phyloP scores from a whole-genome alignment of 179 eudicot genomes.

The Pouteria campechiana region DNA sequence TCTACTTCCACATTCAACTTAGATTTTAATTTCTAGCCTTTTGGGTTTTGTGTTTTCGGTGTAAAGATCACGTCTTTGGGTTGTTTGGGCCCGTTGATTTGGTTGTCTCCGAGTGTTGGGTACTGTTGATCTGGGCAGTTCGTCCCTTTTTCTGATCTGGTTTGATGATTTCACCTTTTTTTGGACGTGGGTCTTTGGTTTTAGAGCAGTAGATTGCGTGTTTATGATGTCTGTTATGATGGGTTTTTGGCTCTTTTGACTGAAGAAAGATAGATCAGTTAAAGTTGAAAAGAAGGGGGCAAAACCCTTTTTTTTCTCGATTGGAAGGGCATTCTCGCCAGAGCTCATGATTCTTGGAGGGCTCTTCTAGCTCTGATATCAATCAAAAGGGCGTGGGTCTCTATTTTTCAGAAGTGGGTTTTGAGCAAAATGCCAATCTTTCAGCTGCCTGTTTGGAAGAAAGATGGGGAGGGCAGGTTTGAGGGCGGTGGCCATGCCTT shows the following conservation, averaged over 20 bases:
- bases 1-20: background rate
- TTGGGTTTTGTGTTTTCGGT: background rate
- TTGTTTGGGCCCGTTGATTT: background rate
- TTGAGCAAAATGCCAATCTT: background rate
- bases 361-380: background rate
- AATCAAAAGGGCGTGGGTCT: background rate
- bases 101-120: background rate
- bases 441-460: too few species aligned
- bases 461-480: background rate
- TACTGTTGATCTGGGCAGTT: background rate
- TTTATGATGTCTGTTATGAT: constrained; percentile 9
- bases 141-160: constrained; percentile 6
- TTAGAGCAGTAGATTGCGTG: constrained; percentile 11
- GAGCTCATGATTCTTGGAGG: background rate
- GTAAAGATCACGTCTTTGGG: constrained; percentile 3
- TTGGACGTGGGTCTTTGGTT: constrained; percentile 21
- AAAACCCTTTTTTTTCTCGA: background rate
- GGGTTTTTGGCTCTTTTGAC: constrained; percentile 21
- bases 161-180: constrained; percentile 17
- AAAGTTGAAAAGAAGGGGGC: constrained; percentile 13
- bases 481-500: background rate
- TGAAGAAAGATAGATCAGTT: constrained; percentile 13
- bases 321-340: background rate
- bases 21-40: background rate
- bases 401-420: background rate